Conservation (phyloP, 177 flowering plant species). For the Vitis hybrid region DNA sequence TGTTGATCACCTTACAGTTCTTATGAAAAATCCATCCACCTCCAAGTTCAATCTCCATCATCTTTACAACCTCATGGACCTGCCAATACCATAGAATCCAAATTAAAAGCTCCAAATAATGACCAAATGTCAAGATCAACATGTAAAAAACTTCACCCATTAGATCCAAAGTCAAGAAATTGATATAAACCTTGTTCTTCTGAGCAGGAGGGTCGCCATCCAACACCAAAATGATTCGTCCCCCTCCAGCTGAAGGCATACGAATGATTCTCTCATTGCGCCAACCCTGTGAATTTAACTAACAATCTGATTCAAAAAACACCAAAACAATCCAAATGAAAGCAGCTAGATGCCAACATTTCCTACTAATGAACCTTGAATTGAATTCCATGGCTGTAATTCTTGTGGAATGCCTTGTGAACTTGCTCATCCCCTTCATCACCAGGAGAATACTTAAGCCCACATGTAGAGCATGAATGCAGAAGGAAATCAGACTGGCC, state of each 20-base stretch:
- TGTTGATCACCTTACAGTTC: constrained; percentile 55
- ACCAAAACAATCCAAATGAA: background rate
- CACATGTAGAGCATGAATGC: constrained; percentile 61
- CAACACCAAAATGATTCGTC: constrained; percentile 61
- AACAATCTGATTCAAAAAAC: background rate
- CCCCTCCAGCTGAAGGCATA: constrained; percentile 26
- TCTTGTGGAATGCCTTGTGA: constrained; percentile 70
- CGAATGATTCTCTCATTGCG: constrained; percentile 56
- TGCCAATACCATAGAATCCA: constrained; percentile 24
- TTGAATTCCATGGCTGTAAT: constrained; percentile 60
- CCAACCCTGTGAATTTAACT: constrained; percentile 61
- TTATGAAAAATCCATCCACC: constrained; percentile 68
- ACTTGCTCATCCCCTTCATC: constrained; percentile 70
- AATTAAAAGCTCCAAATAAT: background rate
- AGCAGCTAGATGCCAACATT: background rate
- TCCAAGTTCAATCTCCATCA: constrained; percentile 80
- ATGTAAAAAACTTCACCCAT: background rate
- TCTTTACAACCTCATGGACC: constrained; percentile 74
- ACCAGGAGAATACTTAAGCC: constrained; percentile 66
- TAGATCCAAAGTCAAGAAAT: background rate
- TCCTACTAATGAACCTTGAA: constrained; percentile 52
- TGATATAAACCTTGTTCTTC: constrained; percentile 57
- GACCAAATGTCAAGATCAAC: background rate
- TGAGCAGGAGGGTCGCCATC: constrained; percentile 65
- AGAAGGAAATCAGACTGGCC: constrained; percentile 92